A percentile compares a stretch with the other conserved stretches of the same genome.
Conservation (phyloP, 768 basidiomycete genomes). For the Pisolithus albus region DNA sequence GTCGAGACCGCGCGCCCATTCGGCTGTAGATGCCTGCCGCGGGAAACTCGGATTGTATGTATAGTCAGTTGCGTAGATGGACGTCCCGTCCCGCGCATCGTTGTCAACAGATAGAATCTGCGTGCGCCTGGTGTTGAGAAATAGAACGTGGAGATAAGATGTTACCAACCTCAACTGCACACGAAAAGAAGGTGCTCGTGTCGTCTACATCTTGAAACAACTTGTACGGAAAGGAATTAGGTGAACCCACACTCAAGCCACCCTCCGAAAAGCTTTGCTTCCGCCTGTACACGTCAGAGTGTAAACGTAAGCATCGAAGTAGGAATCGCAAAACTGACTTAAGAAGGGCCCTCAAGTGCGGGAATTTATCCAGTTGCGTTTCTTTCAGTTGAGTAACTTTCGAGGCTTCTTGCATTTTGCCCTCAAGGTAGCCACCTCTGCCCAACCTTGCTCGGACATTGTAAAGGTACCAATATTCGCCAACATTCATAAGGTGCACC, state of each 20-base stretch:
- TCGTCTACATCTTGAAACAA: conserved; percentile 42
- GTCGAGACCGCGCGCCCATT: conserved; percentile 41
- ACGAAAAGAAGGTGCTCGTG: conserved; percentile 42
- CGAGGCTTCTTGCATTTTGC: conserved; percentile 38
- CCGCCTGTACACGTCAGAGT: conserved; percentile 33
- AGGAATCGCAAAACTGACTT: conserved; percentile 33
- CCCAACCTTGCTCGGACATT: conserved; percentile 44
- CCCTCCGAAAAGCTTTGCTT: conserved; percentile 35
- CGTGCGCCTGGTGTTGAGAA: not conserved
- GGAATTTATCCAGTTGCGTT: conserved; percentile 28
- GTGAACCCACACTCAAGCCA: conserved; percentile 14
- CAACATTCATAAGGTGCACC: conserved; percentile 39
- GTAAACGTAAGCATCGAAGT: not conserved
- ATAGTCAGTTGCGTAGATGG: conserved; percentile 62
- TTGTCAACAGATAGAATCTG: conserved; percentile 43
- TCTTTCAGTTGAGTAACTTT: conserved; percentile 43
- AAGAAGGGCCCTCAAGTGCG: conserved; percentile 42
- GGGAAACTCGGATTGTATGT: conserved; percentile 42
- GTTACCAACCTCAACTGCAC: conserved; percentile 48
- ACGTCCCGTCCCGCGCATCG: conserved; percentile 28
- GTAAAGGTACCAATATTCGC: conserved; percentile 45
- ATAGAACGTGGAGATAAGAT: not conserved
- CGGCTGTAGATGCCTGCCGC: conserved; percentile 18
- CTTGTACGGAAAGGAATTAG: conserved; percentile 34
- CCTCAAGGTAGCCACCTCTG: conserved; percentile 40